These are phyloP conservation scores for Tricholoma sp. DNA, from an alignment of 768 basidiomycete genomes.

Conservation along the genomic window DNA sequence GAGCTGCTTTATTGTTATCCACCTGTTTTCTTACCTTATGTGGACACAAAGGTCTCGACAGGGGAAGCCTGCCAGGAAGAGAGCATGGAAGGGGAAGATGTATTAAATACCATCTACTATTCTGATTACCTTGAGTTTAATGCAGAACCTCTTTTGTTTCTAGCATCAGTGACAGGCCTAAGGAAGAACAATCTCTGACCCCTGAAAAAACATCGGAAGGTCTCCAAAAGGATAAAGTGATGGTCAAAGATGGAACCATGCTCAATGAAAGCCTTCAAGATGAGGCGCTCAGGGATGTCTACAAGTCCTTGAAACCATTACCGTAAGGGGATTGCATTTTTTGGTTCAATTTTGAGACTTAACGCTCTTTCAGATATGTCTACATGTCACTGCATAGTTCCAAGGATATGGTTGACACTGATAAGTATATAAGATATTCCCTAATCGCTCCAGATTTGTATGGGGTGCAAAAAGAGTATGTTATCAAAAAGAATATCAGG, in stretches of 20 bases:
- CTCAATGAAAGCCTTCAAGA: not conserved
- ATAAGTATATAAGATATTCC: not conserved
- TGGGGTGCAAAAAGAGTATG: not conserved
- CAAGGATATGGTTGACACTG: not conserved
- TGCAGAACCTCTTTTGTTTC: not conserved
- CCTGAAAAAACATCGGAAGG: not conserved
- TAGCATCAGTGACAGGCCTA: not conserved
- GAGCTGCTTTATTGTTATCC: not conserved
- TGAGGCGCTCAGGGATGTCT: not conserved
- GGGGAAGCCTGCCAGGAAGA: not conserved
- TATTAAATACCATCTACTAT: not conserved
- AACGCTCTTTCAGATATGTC: not conserved
- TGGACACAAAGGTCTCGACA: not conserved
- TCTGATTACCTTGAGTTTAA: not conserved
- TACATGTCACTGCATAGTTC: not conserved
- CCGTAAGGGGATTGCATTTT: not conserved
- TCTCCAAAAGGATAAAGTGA: not conserved
- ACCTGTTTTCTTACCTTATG: not conserved
- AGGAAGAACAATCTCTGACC: not conserved
- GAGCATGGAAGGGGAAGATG: not conserved
- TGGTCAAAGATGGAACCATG: not conserved
- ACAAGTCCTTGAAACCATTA: not conserved
- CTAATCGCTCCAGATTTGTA: not conserved
- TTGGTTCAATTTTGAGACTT: not conserved
- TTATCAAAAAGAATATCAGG: not conserved